Conservation (phyloP, 1,284 basidiomycete genomes). For the Ustilago shanxiensis region DNA sequence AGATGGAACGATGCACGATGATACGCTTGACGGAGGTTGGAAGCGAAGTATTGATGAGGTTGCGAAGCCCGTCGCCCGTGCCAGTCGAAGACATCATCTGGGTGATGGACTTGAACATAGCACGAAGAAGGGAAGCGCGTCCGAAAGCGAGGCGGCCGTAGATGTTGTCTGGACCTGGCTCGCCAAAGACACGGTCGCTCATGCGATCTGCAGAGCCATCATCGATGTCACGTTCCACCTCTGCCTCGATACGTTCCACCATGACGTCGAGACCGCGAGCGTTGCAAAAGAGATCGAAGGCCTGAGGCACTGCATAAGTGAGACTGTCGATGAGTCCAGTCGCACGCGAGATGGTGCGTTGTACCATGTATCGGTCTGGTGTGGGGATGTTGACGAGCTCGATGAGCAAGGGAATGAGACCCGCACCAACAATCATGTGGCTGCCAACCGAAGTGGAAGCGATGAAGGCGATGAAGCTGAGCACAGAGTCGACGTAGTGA, state of each 20-base stretch:
- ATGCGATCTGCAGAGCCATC: constrained; percentile 43
- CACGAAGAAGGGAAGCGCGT: constrained; percentile 78
- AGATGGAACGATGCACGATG: constrained; percentile 83
- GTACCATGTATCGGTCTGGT: constrained; percentile 61
- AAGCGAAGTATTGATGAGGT: constrained; percentile 90
- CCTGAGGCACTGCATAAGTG: constrained; percentile 87
- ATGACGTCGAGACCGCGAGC: constrained; percentile 86
- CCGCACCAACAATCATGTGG: constrained; percentile 96
- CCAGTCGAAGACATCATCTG: constrained; percentile 97
- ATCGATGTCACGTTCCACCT: constrained; percentile 59
- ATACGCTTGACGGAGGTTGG: constrained; percentile 89
- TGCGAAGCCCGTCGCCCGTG: constrained; percentile 87
- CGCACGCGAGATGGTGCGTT: constrained; percentile 72
- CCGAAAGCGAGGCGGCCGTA: constrained; percentile 66
- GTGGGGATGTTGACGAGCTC: constrained; percentile 52
- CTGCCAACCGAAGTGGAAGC: constrained; percentile 85
- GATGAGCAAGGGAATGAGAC: constrained; percentile 83
- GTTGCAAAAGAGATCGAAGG: constrained; percentile 87
- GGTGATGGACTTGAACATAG: constrained; percentile 91
- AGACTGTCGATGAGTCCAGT: constrained; percentile 93
- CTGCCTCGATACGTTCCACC: constrained; percentile 82
- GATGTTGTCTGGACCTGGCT: constrained; percentile 50
- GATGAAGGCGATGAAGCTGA: constrained; percentile 89
- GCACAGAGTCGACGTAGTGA: constrained; percentile 72
- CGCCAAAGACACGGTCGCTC: constrained; percentile 75